Conservation (phyloP, 352 stramenopile genomes). For the Phytophthora europaea region DNA sequence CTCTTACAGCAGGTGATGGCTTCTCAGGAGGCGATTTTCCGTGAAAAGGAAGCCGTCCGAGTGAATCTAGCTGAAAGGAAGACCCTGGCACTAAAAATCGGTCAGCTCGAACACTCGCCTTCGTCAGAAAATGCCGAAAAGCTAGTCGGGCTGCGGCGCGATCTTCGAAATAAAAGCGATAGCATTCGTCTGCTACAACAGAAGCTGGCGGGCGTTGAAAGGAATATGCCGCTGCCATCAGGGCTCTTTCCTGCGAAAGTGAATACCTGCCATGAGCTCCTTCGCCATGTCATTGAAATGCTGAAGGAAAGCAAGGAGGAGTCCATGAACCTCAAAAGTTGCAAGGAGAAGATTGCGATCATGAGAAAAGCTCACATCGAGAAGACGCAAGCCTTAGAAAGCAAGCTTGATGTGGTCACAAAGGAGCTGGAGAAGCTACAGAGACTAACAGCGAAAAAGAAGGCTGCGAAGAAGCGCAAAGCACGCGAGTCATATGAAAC, state of each 20-base stretch:
- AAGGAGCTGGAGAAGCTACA: constrained; percentile 35
- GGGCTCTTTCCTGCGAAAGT: constrained; percentile 56
- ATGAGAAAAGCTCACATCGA: constrained; percentile 38
- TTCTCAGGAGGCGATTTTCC: constrained; percentile 58
- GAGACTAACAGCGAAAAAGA: constrained; percentile 47
- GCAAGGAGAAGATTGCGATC: constrained; percentile 12
- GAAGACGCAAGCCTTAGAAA: background rate
- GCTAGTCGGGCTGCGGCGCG: constrained; percentile 44
- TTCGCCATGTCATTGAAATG: constrained; percentile 57
- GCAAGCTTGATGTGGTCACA: constrained; percentile 33
- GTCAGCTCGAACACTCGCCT: constrained; percentile 26
- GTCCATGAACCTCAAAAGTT: constrained; percentile 39
- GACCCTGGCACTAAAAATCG: constrained; percentile 54
- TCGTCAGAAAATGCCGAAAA: constrained; percentile 26
- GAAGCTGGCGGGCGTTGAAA: constrained; percentile 66
- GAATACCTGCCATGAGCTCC: constrained; percentile 60
- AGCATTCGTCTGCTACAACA: constrained; percentile 74
- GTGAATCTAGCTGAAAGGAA: constrained; percentile 67
- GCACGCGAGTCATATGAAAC: constrained; percentile 50
- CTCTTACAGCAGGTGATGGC: constrained; percentile 51
- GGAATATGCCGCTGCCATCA: constrained; percentile 47
- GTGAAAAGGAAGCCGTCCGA: constrained; percentile 60
- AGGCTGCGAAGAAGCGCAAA: constrained; percentile 48
- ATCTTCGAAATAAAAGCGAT: constrained; percentile 60
- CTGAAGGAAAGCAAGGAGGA: constrained; percentile 50